Evolutionary conservation across 2,329 filamentous ascomycete species (phyloP).

Genomic region (Sporothrix sp.): DNA sequence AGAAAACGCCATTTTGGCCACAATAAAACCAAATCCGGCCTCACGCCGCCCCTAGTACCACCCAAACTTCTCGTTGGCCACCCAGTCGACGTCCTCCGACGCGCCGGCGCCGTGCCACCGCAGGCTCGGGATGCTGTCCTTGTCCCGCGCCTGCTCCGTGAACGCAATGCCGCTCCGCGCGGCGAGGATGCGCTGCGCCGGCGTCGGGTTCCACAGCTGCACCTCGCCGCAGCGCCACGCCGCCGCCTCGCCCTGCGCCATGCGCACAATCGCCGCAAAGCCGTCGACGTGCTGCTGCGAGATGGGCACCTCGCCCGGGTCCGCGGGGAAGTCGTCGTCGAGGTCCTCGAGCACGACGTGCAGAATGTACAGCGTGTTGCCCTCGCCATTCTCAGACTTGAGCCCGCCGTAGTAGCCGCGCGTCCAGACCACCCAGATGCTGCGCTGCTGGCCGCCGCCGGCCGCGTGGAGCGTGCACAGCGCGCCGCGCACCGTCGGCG

Average conservation of each 20-base stretch:
- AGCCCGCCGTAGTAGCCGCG: constrained; percentile 52
- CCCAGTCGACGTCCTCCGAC: constrained; percentile 53
- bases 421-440: constrained; percentile 68
- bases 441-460: constrained; percentile 28
- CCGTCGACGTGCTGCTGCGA: constrained; percentile 36
- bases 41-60: constrained; percentile 47
- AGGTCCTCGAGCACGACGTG: constrained; percentile 57
- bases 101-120: constrained; percentile 55
- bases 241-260: constrained; percentile 60
- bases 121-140: constrained; percentile 59
- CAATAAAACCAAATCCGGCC: too few relatives aligned
- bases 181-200: constrained; percentile 39
- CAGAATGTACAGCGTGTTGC: constrained; percentile 61
- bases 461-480: constrained; percentile 45
- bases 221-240: constrained; percentile 62
- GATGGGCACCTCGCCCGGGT: constrained; percentile 11
- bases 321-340: constrained; percentile 31
- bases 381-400: constrained; percentile 34
- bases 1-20: too few relatives aligned
- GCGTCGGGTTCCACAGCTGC: constrained; percentile 74
- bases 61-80: constrained; percentile 66
- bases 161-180: constrained; percentile 39
- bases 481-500: constrained; percentile 59
- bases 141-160: constrained; percentile 45
- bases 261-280: constrained; percentile 52